A percentile compares a stretch with the other conserved stretches of the same genome.
Evolutionary conservation across 306 rosid genomes (phyloP).

Genomic region (Vigna mungo): DNA sequence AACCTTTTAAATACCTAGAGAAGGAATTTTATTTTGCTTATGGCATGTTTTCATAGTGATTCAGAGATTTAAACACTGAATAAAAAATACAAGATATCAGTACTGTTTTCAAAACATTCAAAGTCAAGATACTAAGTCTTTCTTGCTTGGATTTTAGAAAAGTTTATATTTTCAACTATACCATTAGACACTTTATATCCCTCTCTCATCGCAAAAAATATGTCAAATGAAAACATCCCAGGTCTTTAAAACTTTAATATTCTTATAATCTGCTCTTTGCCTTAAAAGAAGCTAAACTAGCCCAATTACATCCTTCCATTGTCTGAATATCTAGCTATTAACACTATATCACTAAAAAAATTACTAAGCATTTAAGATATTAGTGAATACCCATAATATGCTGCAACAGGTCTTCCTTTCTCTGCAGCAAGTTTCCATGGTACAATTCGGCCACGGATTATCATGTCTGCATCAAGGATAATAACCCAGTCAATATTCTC

Average conservation of each 20-base stretch:
- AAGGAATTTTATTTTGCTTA: constrained; percentile 31
- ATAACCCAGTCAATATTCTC: constrained; percentile 48
- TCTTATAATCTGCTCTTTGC: background rate
- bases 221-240: background rate
- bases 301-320: constrained; percentile 20
- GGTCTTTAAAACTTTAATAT: constrained; percentile 1
- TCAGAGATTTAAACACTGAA: background rate
- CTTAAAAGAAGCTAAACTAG: constrained; percentile 16
- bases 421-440: constrained; percentile 47
- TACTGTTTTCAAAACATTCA: constrained; percentile 28
- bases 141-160: constrained; percentile 6
- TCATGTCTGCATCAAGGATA: constrained; percentile 49
- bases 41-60: constrained; percentile 30
- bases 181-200: constrained; percentile 18
- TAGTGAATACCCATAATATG: constrained; percentile 44
- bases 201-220: background rate
- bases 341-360: background rate
- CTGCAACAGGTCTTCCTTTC: constrained; percentile 51
- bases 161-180: background rate
- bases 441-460: constrained; percentile 45
- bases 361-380: background rate
- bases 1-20: constrained; percentile 81
- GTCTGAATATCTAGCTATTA: background rate
- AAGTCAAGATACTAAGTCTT: background rate
- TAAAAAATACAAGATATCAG: background rate